A percentile compares a stretch with the other conserved stretches of the same genome.
Evolutionary conservation across 495 filamentous ascomycete species (phyloP).

Genomic region (Neurospora africana): DNA sequence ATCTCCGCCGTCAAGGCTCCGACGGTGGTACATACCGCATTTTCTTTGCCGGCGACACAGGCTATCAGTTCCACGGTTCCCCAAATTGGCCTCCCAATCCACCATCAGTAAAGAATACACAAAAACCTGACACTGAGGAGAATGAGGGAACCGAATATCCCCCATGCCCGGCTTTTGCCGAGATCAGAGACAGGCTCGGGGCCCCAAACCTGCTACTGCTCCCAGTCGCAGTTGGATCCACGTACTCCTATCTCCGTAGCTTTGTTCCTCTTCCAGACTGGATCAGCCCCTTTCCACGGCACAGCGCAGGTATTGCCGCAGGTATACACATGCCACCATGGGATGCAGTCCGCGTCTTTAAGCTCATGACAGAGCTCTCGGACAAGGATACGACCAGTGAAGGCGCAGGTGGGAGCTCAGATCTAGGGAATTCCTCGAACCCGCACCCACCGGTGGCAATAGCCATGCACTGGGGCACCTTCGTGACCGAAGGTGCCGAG

Average conservation of each 20-base stretch:
- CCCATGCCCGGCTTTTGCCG: conserved; percentile 16
- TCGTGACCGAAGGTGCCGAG: conserved; percentile 19
- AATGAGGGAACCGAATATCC: conserved; percentile 10
- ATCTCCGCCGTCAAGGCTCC: conserved; percentile 18
- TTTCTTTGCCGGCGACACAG: conserved; percentile 24
- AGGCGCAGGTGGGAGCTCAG: background rate
- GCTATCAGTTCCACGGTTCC: conserved; percentile 21
- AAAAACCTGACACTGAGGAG: background rate
- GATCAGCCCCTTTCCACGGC: conserved; percentile 18
- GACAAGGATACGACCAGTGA: background rate
- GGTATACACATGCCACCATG: conserved; percentile 25
- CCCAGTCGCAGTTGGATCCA: conserved; percentile 19
- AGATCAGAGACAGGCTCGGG: conserved; percentile 15
- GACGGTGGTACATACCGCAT: conserved; percentile 2
- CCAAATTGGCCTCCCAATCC: conserved; percentile 18
- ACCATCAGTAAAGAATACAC: background rate
- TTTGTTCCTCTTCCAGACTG: conserved; percentile 17
- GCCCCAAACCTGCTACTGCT: conserved; percentile 17
- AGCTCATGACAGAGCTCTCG: conserved; percentile 8
- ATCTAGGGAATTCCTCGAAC: background rate
- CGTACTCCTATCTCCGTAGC: conserved; percentile 20
- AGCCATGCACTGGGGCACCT: conserved; percentile 27
- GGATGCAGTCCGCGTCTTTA: conserved; percentile 23
- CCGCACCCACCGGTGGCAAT: conserved; percentile 12
- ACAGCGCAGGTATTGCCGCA: conserved; percentile 12